Evolutionary conservation across 1,284 basidiomycete genomes (phyloP), one percentile per base, ranked within the genome.

Genomic region (Omphalotus olearius): DNA sequence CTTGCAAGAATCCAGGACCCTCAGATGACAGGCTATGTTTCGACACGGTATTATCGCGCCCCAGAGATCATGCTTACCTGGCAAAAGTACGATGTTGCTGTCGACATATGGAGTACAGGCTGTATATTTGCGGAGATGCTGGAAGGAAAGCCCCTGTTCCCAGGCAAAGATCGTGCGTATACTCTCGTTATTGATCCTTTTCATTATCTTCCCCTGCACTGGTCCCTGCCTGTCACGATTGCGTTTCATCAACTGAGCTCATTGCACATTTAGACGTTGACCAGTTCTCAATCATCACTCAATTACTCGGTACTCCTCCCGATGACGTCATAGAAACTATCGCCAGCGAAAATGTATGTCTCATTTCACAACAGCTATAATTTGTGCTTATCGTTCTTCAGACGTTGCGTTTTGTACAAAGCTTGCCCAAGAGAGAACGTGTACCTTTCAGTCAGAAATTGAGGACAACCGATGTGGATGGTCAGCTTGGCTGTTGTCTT

Each of bases 91-190:
- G 97, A 99, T 69, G 96, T 98, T 51, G 97, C 94, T 58, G 95
- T 98, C 56, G 96, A 98, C 67, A 96, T 99, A 63, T 99, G 96
- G 96, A 96, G 92, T 65, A 94, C 95, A 13, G 96, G 95, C 10
- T 99, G 97, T 75, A 99, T 99, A 70, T 98, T 99, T 66, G 97
- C 97, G 4, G 96, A 99, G 75, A 99, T 99, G 97, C 75, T 99
- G 53, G 95, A 98, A 70, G 97, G 96, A 45, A 98, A 98, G 69
- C 96, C 97, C 0, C 75, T 99, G 57, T 99, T 99, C 82, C 97
- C 97, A 30, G 96, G 96, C 54, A 99, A 99, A 78, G 97, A 99
- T 68, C 88, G 88, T 91, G 64, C 65, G 88, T 81, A 45, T 58
- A 46, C 17, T 41, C 33, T 51, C 45, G 28, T 37, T 51, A 38